These are phyloP conservation scores for Silene vulgaris DNA, from an alignment of 179 eudicot species.

Conservation along the genomic window DNA sequence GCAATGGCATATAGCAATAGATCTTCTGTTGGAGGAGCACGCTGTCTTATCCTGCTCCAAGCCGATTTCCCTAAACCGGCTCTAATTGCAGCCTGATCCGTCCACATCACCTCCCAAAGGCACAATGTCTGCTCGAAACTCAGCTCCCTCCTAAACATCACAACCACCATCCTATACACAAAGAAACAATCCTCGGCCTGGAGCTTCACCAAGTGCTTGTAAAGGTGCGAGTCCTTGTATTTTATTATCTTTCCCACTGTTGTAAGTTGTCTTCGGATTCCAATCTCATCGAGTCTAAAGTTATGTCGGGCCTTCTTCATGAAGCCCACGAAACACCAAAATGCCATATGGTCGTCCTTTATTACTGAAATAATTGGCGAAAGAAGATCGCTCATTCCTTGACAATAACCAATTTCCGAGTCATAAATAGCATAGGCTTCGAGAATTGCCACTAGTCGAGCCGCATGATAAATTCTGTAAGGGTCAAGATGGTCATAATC, in stretches of 20 bases:
- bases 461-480: slow-evolving; percentile 66
- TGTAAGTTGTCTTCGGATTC: slow-evolving; percentile 70
- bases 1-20: slow-evolving; percentile 78
- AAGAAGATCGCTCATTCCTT: slow-evolving; percentile 94
- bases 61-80: slow-evolving; percentile 79
- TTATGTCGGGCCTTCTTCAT: slow-evolving; percentile 93
- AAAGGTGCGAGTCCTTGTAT: slow-evolving; percentile 74
- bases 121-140: slow-evolving; percentile 77
- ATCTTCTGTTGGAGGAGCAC: slow-evolving; percentile 90
- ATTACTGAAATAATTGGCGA: slow-evolving; percentile 78
- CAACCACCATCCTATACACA: slow-evolving; percentile 92
- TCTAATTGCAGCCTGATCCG: slow-evolving; percentile 81
- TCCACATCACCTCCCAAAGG: slow-evolving; percentile 99
- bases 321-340: slow-evolving; percentile 95
- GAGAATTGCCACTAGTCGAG: slow-evolving; percentile 78
- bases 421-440: slow-evolving; percentile 89
- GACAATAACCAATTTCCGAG: slow-evolving; percentile 88
- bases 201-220: slow-evolving; percentile 71
- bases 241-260: slow-evolving; percentile 74
- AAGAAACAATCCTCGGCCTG: slow-evolving; percentile 92
- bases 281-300: slow-evolving; percentile 82
- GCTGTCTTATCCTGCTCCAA: slow-evolving; percentile 77
- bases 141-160: slow-evolving; percentile 74
- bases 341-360: slow-evolving; percentile 76
- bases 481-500: slow-evolving; percentile 78